Conservation (phyloP, 2,329 filamentous ascomycete genomes). For the Xylaria sp. region DNA sequence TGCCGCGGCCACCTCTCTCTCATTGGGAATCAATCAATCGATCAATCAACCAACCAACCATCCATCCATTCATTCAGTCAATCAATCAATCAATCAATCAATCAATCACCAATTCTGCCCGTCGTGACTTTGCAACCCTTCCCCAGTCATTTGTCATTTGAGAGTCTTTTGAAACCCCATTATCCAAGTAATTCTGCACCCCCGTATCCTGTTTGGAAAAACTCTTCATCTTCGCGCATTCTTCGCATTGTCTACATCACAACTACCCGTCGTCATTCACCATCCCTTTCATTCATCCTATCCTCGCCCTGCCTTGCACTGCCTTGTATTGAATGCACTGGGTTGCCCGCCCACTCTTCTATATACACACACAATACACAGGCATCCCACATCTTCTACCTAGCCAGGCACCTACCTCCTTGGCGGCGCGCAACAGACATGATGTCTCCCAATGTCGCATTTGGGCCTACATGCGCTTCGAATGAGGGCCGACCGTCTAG, state of each 20-base stretch:
- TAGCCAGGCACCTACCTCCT: neutral
- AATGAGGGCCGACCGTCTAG: slow-evolving; percentile 14
- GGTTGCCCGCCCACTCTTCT: neutral
- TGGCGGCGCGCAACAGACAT: slow-evolving; percentile 7
- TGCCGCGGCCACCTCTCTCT: neutral
- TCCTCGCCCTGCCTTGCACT: too few species aligned
- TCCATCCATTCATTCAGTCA: neutral
- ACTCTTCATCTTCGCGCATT: slow-evolving; percentile 11
- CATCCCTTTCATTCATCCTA: too few species aligned
- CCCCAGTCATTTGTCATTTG: slow-evolving; percentile 7
- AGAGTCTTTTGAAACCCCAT: neutral
- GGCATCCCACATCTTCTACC: neutral
- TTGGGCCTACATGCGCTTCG: slow-evolving; percentile 18
- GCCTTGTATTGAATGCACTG: too few species aligned
- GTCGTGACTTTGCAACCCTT: neutral
- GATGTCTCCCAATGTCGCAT: slow-evolving; percentile 19
- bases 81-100: neutral
- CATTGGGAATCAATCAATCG: neutral
- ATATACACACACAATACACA: too few species aligned
- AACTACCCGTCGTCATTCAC: neutral
- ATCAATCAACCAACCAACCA: neutral
- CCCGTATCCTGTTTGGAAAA: slow-evolving; percentile 14
- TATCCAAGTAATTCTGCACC: slow-evolving; percentile 1
- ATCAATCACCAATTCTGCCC: neutral
- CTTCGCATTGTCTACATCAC: slow-evolving; percentile 3